Conservation (phyloP, 495 filamentous ascomycete genomes). For the Neurospora sp. region DNA sequence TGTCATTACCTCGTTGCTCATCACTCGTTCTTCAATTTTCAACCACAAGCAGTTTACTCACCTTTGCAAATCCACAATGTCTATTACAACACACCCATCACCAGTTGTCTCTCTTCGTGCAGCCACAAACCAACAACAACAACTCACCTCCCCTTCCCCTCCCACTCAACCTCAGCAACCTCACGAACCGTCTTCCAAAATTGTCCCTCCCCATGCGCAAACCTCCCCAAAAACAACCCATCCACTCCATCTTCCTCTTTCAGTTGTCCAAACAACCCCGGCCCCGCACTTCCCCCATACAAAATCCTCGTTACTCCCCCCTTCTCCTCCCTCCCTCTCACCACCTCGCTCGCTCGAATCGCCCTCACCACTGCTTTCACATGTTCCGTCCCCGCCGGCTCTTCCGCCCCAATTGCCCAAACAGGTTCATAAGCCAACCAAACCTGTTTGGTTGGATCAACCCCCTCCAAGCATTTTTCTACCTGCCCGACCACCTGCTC, state of each 20-base stretch:
- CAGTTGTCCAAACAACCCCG: slow-evolving; percentile 58
- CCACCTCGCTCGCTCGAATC: slow-evolving; percentile 39
- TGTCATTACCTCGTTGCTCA: not conserved
- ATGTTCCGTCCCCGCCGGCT: slow-evolving; percentile 63
- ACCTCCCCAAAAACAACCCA: slow-evolving; percentile 72
- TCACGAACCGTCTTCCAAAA: slow-evolving; percentile 60
- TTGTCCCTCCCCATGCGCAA: slow-evolving; percentile 63
- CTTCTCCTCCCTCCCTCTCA: slow-evolving; percentile 27
- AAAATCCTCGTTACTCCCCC: slow-evolving; percentile 54
- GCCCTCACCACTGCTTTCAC: slow-evolving; percentile 58
- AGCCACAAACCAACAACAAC: not conserved
- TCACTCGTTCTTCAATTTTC: not conserved
- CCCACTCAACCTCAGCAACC: slow-evolving; percentile 32
- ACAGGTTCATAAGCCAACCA: slow-evolving; percentile 83
- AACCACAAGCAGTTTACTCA: not conserved
- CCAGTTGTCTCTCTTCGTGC: not conserved
- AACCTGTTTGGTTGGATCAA: slow-evolving; percentile 52
- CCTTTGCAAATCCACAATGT: not conserved
- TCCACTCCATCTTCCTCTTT: slow-evolving; percentile 51
- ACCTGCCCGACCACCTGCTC: slow-evolving; percentile 56
- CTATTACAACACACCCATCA: not conserved
- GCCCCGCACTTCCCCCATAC: slow-evolving; percentile 74
- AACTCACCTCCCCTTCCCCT: not conserved
- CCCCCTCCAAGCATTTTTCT: slow-evolving; percentile 44
- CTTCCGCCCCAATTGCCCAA: slow-evolving; percentile 71